These are phyloP conservation scores for Mimosa bimucronata DNA, from an alignment of 306 rosid species.

Conservation along the genomic window DNA sequence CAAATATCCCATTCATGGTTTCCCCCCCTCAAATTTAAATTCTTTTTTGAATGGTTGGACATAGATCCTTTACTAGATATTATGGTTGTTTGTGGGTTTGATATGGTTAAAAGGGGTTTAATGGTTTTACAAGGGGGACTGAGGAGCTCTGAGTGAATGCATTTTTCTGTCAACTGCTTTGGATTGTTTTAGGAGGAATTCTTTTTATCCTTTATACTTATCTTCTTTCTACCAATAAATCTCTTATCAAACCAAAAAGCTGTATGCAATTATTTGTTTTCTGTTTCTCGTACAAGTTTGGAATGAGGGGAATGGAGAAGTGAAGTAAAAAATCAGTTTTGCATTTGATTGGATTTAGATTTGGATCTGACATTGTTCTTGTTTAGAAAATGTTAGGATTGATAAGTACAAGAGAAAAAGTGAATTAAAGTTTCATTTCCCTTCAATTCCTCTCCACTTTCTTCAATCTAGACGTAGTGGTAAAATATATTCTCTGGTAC, in stretches of 20 bases:
- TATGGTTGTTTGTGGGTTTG: conserved; percentile 26
- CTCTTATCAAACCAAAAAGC: not conserved
- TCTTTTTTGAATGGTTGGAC: not conserved
- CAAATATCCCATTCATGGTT: not conserved
- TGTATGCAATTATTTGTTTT: conserved; percentile 23
- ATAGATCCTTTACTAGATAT: not conserved
- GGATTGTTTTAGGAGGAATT: not conserved
- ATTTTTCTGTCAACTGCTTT: not conserved
- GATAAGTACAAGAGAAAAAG: not conserved
- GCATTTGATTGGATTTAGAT: not conserved
- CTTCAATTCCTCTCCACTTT: not conserved
- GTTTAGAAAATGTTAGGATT: not conserved
- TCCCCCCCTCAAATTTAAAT: conserved; percentile 9
- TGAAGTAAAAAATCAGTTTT: not conserved
- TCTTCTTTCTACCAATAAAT: not conserved
- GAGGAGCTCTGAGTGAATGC: not conserved
- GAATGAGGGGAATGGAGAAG: not conserved
- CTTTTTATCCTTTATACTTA: conserved; percentile 12
- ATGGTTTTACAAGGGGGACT: not conserved
- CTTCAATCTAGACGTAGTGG: not conserved
- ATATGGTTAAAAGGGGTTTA: conserved; percentile 2
- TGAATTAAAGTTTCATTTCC: not conserved
- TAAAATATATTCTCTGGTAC: conserved; percentile 19
- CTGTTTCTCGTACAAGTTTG: not conserved
- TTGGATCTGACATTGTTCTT: not conserved